Conservation (phyloP, 2,329 filamentous ascomycete genomes). For the Incumbomyces delicatus region DNA sequence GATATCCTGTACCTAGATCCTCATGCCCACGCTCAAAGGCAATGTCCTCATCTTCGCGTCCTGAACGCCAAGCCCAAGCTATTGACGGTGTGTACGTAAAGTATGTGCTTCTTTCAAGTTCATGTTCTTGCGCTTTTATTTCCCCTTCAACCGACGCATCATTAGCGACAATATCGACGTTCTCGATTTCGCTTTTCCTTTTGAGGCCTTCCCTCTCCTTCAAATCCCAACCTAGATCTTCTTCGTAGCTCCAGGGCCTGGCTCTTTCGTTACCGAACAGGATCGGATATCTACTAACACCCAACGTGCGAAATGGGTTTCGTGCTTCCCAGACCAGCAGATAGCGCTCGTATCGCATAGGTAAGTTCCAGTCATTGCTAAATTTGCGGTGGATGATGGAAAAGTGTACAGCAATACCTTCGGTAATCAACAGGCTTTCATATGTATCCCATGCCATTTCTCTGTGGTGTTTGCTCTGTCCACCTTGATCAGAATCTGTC, state of each 20-base stretch:
- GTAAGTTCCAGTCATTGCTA: conserved; percentile 26
- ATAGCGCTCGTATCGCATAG: conserved; percentile 30
- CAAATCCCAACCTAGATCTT: conserved; percentile 20
- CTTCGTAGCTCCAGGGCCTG: conserved; percentile 25
- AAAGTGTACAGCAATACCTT: conserved; percentile 25
- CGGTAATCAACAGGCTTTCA: conserved; percentile 1
- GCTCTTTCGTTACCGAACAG: conserved; percentile 30
- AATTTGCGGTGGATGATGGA: conserved; percentile 30
- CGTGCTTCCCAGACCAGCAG: conserved; percentile 29
- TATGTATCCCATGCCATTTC: conserved; percentile 4
- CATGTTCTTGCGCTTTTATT: background rate
- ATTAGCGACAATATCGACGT: background rate
- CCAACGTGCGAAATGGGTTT: conserved; percentile 28
- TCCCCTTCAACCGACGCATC: background rate
- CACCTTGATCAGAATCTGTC: too few relatives aligned
- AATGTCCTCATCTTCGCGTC: conserved; percentile 8
- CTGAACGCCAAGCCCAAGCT: conserved; percentile 26
- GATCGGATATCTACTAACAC: conserved; percentile 26
- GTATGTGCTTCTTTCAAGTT: conserved; percentile 20
- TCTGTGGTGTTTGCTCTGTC: conserved; percentile 14
- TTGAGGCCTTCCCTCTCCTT: background rate
- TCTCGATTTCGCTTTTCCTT: background rate
- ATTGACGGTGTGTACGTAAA: conserved; percentile 34
- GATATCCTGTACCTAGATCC: conserved; percentile 26
- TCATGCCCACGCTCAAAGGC: conserved; percentile 14